Evolutionary conservation across 176 grass and related monocot genomes (phyloP).

Genomic region (Oryza coarctata): DNA sequence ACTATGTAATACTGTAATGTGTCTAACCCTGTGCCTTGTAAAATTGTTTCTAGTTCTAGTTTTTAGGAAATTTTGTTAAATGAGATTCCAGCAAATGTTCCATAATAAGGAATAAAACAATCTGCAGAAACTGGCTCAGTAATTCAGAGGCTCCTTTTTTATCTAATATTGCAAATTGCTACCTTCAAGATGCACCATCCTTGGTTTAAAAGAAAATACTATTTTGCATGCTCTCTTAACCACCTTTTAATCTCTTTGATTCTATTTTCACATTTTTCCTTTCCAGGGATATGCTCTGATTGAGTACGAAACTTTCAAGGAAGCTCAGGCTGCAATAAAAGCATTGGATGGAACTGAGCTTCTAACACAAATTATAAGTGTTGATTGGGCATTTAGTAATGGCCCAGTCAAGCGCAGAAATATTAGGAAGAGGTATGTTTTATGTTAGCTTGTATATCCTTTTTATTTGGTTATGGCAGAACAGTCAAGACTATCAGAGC

Average conservation of each 20-base stretch:
- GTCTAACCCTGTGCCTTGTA: neutral
- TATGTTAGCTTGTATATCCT: neutral
- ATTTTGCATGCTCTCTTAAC: slow-evolving; percentile 2
- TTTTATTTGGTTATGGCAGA: slow-evolving; percentile 5
- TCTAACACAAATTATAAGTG: slow-evolving; percentile 43
- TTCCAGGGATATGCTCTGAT: slow-evolving; percentile 63
- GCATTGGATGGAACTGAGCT: slow-evolving; percentile 57
- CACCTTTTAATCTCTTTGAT: neutral
- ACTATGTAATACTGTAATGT: neutral
- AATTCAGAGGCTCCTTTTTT: neutral
- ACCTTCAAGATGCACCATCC: neutral
- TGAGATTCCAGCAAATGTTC: neutral
- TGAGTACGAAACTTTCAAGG: slow-evolving; percentile 64
- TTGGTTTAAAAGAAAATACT: neutral
- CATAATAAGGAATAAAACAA: slow-evolving; percentile 1
- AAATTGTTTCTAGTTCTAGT: neutral
- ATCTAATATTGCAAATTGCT: neutral
- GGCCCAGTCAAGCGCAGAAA: slow-evolving; percentile 54
- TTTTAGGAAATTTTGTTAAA: neutral
- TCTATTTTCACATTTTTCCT: neutral
- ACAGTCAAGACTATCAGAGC: neutral
- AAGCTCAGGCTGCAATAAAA: slow-evolving; percentile 66
- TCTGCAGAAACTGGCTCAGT: neutral
- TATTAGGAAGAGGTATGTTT: slow-evolving; percentile 48
- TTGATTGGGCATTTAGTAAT: slow-evolving; percentile 78